A percentile compares a stretch with the other conserved stretches of the same genome.
phyloP scores from a whole-genome alignment of 2,329 filamentous ascomycete species.

The Cordyceps javanica region DNA sequence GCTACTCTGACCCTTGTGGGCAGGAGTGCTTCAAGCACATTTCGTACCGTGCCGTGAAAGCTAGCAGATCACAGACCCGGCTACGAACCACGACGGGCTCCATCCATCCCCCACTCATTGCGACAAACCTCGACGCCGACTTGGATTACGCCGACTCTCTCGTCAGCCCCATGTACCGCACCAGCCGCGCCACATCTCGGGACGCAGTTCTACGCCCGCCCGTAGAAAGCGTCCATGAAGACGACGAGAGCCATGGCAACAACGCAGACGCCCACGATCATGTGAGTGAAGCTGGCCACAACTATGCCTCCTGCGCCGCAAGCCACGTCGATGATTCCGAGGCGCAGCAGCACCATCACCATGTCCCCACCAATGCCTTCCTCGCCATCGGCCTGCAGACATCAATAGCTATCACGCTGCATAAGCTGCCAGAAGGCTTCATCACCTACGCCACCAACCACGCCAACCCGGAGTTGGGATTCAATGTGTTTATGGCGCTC shows the following conservation, averaged over 20 bases:
- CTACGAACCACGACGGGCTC: slow-evolving; percentile 38
- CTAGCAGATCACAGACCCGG: slow-evolving; percentile 30
- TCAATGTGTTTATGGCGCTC: slow-evolving; percentile 89
- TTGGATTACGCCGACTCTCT: slow-evolving; percentile 22
- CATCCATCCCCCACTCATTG: slow-evolving; percentile 21
- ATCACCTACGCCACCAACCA: slow-evolving; percentile 98
- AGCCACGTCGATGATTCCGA: slow-evolving; percentile 38
- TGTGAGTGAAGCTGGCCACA: slow-evolving; percentile 6
- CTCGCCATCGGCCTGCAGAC: slow-evolving; percentile 94
- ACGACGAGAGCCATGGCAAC: slow-evolving; percentile 20
- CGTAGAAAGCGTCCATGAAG: slow-evolving; percentile 9
- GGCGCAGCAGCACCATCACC: slow-evolving; percentile 70
- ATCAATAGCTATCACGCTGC: slow-evolving; percentile 86
- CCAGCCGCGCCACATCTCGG: slow-evolving; percentile 33
- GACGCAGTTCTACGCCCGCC: slow-evolving; percentile 25
- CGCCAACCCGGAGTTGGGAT: slow-evolving; percentile 79
- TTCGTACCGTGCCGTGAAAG: slow-evolving; percentile 27
- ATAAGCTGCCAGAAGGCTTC: slow-evolving; percentile 85
- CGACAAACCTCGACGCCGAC: slow-evolving; percentile 23
- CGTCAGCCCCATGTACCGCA: slow-evolving; percentile 28
- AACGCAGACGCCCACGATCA: slow-evolving; percentile 36
- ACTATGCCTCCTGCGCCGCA: slow-evolving; percentile 21
- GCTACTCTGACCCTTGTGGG: slow-evolving; percentile 59
- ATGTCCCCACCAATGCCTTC: slow-evolving; percentile 91
- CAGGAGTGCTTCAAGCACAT: slow-evolving; percentile 60